Percentiles rank a stretch among this genome's conserved stretches.
Evolutionary conservation across 2,329 filamentous ascomycete species (phyloP).

Genomic region (Pseudocercospora macadamiae): DNA sequence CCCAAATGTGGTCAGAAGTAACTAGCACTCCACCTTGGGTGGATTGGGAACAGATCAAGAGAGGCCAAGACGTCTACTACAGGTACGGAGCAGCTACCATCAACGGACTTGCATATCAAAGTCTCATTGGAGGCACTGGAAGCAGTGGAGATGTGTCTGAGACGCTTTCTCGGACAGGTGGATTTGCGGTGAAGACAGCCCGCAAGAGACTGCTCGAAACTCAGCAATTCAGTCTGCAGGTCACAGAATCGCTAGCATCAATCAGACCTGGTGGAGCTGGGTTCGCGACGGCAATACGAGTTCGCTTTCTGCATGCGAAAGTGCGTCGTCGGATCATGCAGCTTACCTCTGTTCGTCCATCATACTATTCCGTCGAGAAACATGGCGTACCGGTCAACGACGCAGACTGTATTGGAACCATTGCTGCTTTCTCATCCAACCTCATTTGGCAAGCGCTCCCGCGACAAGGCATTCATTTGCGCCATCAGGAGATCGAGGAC

Average conservation of each 20-base stretch:
- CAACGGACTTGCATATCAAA: conserved; percentile 63
- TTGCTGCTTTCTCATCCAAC: conserved; percentile 66
- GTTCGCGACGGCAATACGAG: conserved; percentile 63
- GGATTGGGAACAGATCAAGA: conserved; percentile 70
- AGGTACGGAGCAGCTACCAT: conserved; percentile 68
- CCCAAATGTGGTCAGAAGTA: conserved; percentile 64
- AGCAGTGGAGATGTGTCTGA: conserved; percentile 68
- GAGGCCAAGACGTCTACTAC: conserved; percentile 74
- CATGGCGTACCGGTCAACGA: conserved; percentile 71
- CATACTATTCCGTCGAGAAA: conserved; percentile 61
- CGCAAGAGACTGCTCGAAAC: conserved; percentile 68
- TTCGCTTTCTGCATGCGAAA: conserved; percentile 67
- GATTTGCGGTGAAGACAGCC: conserved; percentile 67
- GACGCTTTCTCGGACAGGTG: conserved; percentile 70
- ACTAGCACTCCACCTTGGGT: conserved; percentile 65
- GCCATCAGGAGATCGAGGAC: conserved; percentile 63
- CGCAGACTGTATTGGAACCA: conserved; percentile 70
- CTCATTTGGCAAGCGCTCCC: conserved; percentile 69
- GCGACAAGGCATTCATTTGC: conserved; percentile 68
- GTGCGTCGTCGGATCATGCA: conserved; percentile 65
- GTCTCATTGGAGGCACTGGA: conserved; percentile 67
- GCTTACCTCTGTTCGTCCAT: conserved; percentile 55
- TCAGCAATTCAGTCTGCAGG: conserved; percentile 71
- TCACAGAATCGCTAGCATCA: conserved; percentile 62
- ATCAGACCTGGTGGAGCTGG: conserved; percentile 68